phyloP scores from a whole-genome alignment of 2,329 filamentous ascomycete genomes.

The Alternaria ethzedia region DNA sequence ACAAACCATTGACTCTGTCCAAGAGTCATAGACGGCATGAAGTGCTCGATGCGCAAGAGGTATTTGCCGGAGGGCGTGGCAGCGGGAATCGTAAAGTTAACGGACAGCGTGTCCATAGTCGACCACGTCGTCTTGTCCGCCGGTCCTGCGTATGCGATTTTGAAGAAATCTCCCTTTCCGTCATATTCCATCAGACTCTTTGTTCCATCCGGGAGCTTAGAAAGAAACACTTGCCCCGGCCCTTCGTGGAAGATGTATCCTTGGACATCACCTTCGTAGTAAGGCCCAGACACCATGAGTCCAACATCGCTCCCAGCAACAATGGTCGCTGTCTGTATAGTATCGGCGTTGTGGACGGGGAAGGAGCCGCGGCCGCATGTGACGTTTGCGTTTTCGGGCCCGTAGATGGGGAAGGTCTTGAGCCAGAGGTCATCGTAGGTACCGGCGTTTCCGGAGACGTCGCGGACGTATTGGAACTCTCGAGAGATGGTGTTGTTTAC shows the following conservation, averaged over 20 bases:
- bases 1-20: neutral
- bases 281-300: constrained; percentile 19
- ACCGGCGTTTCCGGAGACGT: constrained; percentile 11
- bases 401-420: constrained; percentile 20
- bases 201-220: neutral
- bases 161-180: neutral
- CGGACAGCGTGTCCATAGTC: neutral
- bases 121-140: neutral
- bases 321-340: constrained; percentile 23
- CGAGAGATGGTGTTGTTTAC: constrained; percentile 24
- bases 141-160: neutral
- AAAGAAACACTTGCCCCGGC: neutral
- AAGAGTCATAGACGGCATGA: neutral
- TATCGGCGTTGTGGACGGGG: constrained; percentile 10
- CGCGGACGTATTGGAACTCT: constrained; percentile 29
- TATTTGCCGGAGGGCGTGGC: neutral
- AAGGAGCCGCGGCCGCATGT: constrained; percentile 17
- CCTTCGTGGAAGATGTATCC: constrained; percentile 16
- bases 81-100: neutral
- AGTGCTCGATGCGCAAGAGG: neutral
- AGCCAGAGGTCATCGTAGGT: constrained; percentile 3
- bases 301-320: constrained; percentile 12
- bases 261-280: constrained; percentile 11
- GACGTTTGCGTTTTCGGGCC: constrained; percentile 9
- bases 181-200: neutral